Evolutionary conservation across 495 filamentous ascomycete species (phyloP), one percentile per base, ranked within the genome.

Genomic region (Evernia prunastri): DNA sequence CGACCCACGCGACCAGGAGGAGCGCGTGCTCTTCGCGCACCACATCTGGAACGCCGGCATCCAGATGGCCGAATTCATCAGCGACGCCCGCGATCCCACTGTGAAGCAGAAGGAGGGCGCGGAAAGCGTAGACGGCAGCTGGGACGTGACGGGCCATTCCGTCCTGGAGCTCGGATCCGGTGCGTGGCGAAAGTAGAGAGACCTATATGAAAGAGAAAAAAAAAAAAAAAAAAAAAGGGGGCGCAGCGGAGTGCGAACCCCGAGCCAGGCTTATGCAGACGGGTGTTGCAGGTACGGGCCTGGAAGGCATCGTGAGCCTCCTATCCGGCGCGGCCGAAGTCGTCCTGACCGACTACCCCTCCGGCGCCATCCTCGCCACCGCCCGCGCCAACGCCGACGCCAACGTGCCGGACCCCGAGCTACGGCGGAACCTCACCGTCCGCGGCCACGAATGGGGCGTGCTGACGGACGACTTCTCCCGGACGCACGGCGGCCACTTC

Each of bases 1-100:
- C 0, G 74, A 75, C 17, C 79, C 79, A 53, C 76, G 74, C 10
- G 57, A 76, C 31, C 83, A 87, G 35, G 76, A 81, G 45, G 82
- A 82, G 20, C 73, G 87, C 60, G 77, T 74, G 47, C 80, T 94
- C 43, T 96, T 92, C 72, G 86, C 86, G 40, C 92, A 96, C 72
- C 89, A 89, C 72, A 75, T 96, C 9, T 96, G 92, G 92, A 95
- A 93, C 72, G 79, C 89, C n/a, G 85, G 81, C 0, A 75, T 93
- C 67, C 77, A 87, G 61, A 78, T 92, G 56, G 88, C 88, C 1
- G 88, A 89, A 71, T 76, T 86, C 17, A 76, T 94, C 13, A 86
- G 89, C 69, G 75, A 66, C 33, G 72, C 72, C 17, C 71, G 68
- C 63, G 66, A 63, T 43, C 51, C 15, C 6, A 53, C 53, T n/a